These are phyloP conservation scores for Juglanconis oblonga DNA, from an alignment of 2,329 filamentous ascomycete genomes.

Conservation along the genomic window DNA sequence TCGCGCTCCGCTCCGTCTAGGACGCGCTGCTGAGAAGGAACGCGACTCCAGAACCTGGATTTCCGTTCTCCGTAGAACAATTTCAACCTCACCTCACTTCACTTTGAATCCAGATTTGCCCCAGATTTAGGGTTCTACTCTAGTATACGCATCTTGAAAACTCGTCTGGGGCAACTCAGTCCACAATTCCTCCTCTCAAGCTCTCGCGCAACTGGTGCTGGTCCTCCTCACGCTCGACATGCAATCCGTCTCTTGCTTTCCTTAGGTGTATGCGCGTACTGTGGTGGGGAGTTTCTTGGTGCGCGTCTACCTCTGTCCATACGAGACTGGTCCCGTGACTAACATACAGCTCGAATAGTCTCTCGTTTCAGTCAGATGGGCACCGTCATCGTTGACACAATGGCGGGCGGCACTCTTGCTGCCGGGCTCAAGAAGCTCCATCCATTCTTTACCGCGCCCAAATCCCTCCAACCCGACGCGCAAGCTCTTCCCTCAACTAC, in stretches of 20 bases:
- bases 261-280: background rate
- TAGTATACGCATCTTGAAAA: background rate
- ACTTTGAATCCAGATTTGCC: background rate
- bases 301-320: background rate
- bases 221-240: background rate
- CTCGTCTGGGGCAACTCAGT: background rate
- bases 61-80: background rate
- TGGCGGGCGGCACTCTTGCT: conserved; percentile 39
- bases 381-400: conserved; percentile 39
- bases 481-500: background rate
- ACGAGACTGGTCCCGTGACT: background rate
- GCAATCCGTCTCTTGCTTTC: background rate
- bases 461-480: conserved; percentile 11
- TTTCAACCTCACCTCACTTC: background rate
- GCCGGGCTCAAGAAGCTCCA: conserved; percentile 47
- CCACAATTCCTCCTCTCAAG: background rate
- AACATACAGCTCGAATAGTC: background rate
- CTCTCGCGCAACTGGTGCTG: background rate
- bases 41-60: background rate
- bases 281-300: conserved; percentile 24
- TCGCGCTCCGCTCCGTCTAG: background rate
- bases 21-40: background rate
- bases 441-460: conserved; percentile 48
- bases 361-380: conserved; percentile 34
- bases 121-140: background rate